Evolutionary conservation across 1,139 yeast genomes (phyloP), one percentile per base, ranked within the genome.

Genomic region (Pichia sp.): DNA sequence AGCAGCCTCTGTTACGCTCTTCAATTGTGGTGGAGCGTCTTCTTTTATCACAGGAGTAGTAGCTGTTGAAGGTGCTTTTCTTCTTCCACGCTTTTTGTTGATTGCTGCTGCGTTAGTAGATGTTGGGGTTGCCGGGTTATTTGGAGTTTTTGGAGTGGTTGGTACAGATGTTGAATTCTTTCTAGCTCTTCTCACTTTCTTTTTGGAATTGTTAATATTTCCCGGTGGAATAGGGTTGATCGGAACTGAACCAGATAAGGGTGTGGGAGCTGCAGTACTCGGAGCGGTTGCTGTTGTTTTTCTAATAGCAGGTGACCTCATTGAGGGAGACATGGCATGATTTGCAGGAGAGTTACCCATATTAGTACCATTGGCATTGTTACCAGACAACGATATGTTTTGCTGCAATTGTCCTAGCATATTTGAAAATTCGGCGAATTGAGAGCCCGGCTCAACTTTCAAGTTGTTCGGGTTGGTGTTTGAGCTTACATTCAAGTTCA

Each of bases 101-200:
- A 41, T 44, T 23, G 45, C 16, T 36, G 15, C 30, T 26, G 29
- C 19, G 15, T 23, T 42, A 29, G 53, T 53, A 7, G 59, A 16
- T 4, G 57, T 62, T 16, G 70, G 70, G 8, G 69, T 65, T 26
- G 65, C 61, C 5, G 70, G 68, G 6, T 63, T 59, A 34, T 54
- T 59, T 47, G 66, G 69, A 8, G 71, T 67, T 31, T 63, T 54
- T 2, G 72, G 72, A 19, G 72, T 69, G 6, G 66, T 68, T 1
- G 72, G 71, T 8, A 67, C 65, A 4, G 71, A 67, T n/a, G 59
- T 54, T 23, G 69, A 62, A 54, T 62, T 62, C 59, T 67, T 70
- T 44, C 70, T 67, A 13, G 67, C 55, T 49, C 63, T 59, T 47
- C 64, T 46, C n/a, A 61, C 45, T 30, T 58, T 59, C 54, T 63